phyloP scores from a whole-genome alignment of 2,329 filamentous ascomycete species.

The Scytalidium lignicola region DNA sequence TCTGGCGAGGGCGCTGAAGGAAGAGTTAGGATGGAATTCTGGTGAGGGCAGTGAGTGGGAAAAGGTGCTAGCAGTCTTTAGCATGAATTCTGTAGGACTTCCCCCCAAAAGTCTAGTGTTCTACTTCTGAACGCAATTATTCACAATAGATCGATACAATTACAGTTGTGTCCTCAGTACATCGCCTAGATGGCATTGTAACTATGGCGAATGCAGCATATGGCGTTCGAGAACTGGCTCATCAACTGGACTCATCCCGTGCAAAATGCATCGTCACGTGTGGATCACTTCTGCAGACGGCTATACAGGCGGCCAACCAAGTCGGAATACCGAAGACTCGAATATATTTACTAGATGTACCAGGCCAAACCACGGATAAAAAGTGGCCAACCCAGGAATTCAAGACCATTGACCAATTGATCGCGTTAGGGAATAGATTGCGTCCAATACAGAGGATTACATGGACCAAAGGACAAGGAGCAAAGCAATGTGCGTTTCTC shows the following conservation, averaged over 20 bases:
- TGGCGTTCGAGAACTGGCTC: conserved; percentile 61
- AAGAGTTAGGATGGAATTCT: conserved; percentile 63
- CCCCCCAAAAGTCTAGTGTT: background rate
- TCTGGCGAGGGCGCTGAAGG: conserved; percentile 60
- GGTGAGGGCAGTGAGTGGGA: conserved; percentile 70
- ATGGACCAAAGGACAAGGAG: conserved; percentile 58
- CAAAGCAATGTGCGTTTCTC: conserved; percentile 64
- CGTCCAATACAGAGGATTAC: conserved; percentile 46
- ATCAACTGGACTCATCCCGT: conserved; percentile 65
- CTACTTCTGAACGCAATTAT: background rate
- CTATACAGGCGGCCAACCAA: conserved; percentile 58
- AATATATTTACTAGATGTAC: conserved; percentile 62
- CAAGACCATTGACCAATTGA: conserved; percentile 61
- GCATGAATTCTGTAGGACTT: conserved; percentile 62
- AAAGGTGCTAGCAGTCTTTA: conserved; percentile 68
- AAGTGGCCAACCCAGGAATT: conserved; percentile 28
- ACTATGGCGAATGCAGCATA: conserved; percentile 74
- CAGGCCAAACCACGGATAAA: conserved; percentile 36
- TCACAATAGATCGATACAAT: conserved; percentile 62
- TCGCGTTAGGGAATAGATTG: conserved; percentile 51
- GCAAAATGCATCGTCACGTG: conserved; percentile 71
- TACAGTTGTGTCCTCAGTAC: conserved; percentile 67
- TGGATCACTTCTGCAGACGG: conserved; percentile 58
- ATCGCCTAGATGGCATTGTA: conserved; percentile 64
- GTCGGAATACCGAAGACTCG: conserved; percentile 56